Percentiles rank a stretch among this genome's conserved stretches.
Conservation (phyloP, 73 alveolate species). For the Tetrahymena elliotti region DNA sequence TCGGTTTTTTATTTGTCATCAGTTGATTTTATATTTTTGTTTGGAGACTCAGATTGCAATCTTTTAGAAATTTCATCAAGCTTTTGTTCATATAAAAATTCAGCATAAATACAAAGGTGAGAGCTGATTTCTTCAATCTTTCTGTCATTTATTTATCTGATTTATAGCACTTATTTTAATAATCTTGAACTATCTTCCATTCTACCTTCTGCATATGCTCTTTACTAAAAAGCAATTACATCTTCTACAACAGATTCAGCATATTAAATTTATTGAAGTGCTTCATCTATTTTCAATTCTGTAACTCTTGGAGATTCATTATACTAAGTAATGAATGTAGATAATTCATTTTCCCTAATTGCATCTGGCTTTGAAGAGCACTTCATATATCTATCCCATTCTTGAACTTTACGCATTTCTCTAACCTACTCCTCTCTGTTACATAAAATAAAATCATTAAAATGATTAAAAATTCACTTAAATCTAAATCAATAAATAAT, state of each 20-base stretch:
- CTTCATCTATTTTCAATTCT: conserved; percentile 24
- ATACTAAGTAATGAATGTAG: conserved; percentile 59
- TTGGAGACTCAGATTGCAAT: background rate
- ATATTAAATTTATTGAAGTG: conserved; percentile 7
- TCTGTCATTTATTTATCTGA: background rate
- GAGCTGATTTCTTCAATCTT: background rate
- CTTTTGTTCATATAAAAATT: background rate
- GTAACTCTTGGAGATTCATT: conserved; percentile 30
- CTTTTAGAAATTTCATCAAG: background rate
- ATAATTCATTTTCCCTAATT: conserved; percentile 44
- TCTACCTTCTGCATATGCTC: conserved; percentile 25
- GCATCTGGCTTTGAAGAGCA: conserved; percentile 64
- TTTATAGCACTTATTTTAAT: background rate
- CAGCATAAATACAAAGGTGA: background rate
- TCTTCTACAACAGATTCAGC: conserved; percentile 31
- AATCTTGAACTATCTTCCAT: background rate
- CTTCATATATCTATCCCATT: background rate
- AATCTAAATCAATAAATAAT: background rate
- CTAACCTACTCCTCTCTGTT: background rate
- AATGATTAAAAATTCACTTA: background rate
- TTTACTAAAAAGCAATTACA: background rate
- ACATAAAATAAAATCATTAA: no score
- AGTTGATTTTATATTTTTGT: background rate
- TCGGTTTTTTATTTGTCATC: background rate
- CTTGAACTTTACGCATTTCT: background rate